Evolutionary conservation across 768 basidiomycete species (phyloP).

Genomic region (Xerocomellus amylosporus): DNA sequence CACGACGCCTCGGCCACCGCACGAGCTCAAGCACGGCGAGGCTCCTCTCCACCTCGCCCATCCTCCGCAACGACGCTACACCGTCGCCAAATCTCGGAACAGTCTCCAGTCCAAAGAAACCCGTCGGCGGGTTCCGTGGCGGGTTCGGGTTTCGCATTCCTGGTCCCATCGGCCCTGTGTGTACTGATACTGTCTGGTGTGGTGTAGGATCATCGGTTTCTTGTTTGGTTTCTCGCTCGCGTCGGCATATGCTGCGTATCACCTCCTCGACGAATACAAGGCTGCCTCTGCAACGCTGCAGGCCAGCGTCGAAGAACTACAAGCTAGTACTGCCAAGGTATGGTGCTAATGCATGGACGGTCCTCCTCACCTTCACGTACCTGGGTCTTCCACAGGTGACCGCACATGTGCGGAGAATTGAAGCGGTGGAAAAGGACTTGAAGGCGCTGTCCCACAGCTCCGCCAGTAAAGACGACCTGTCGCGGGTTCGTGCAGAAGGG

Average conservation of each 20-base stretch:
- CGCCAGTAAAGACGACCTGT: conserved; percentile 77
- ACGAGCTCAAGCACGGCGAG: conserved; percentile 32
- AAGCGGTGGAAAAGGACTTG: conserved; percentile 86
- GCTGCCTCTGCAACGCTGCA: conserved; percentile 83
- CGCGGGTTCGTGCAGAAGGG: conserved; percentile 70
- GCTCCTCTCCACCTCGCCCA: conserved; percentile 42
- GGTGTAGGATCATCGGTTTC: conserved; percentile 74
- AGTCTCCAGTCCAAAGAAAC: conserved; percentile 61
- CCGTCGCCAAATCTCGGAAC: conserved; percentile 51
- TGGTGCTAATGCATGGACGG: neutral
- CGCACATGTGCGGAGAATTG: conserved; percentile 77
- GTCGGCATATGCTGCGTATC: conserved; percentile 82
- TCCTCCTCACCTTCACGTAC: neutral
- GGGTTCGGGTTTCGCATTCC: conserved; percentile 41
- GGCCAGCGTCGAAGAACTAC: conserved; percentile 83
- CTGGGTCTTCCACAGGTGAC: conserved; percentile 52
- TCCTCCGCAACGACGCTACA: conserved; percentile 42
- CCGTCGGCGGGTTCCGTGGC: conserved; percentile 70
- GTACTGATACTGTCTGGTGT: conserved; percentile 2
- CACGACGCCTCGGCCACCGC: conserved; percentile 15
- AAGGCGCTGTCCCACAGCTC: conserved; percentile 66
- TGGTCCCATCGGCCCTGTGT: neutral
- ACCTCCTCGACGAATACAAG: conserved; percentile 89
- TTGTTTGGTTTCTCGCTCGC: conserved; percentile 89
- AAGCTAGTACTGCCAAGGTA: conserved; percentile 80